A percentile compares a stretch with the other conserved stretches of the same genome.
phyloP scores from a whole-genome alignment of 2,329 filamentous ascomycete genomes.

The Exophiala sideris region DNA sequence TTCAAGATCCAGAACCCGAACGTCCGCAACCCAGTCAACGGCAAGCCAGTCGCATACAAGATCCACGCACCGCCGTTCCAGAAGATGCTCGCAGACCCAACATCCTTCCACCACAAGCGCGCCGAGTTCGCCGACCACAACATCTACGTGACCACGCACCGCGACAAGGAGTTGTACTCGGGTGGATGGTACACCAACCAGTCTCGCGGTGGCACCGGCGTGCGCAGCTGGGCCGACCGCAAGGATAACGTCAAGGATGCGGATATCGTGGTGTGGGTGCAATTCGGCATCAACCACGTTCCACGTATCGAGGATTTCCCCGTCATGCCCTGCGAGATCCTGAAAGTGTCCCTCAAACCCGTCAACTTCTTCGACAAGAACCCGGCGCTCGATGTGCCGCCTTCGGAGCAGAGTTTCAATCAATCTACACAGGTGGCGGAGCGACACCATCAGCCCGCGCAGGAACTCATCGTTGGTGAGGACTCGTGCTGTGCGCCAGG shows the following conservation, averaged over 20 bases:
- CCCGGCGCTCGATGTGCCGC: slow-evolving; percentile 48
- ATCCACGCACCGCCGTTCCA: slow-evolving; percentile 56
- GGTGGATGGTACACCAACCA: slow-evolving; percentile 58
- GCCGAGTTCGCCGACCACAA: slow-evolving; percentile 56
- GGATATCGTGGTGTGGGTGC: slow-evolving; percentile 56
- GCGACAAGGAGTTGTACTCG: slow-evolving; percentile 52
- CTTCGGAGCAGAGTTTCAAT: slow-evolving; percentile 41
- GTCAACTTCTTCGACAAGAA: slow-evolving; percentile 54
- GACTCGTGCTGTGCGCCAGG: slow-evolving; percentile 17
- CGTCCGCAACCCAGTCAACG: slow-evolving; percentile 53
- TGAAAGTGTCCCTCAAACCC: slow-evolving; percentile 48
- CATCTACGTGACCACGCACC: slow-evolving; percentile 55
- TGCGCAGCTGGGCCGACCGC: slow-evolving; percentile 51
- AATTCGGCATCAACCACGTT: slow-evolving; percentile 61
- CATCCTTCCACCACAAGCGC: slow-evolving; percentile 48
- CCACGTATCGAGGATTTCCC: slow-evolving; percentile 65
- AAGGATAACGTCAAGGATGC: slow-evolving; percentile 47
- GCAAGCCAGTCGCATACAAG: slow-evolving; percentile 55
- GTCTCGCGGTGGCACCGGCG: slow-evolving; percentile 51
- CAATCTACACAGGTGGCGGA: slow-evolving; percentile 28
- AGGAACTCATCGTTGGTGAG: slow-evolving; percentile 16
- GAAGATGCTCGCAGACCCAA: slow-evolving; percentile 52
- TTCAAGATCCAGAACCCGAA: slow-evolving; percentile 59
- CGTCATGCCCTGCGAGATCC: slow-evolving; percentile 62
- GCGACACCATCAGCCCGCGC: slow-evolving; percentile 22